Evolutionary conservation across 2,329 filamentous ascomycete species (phyloP), one percentile per base, ranked within the genome.

Genomic region (Fusarium acutatum): DNA sequence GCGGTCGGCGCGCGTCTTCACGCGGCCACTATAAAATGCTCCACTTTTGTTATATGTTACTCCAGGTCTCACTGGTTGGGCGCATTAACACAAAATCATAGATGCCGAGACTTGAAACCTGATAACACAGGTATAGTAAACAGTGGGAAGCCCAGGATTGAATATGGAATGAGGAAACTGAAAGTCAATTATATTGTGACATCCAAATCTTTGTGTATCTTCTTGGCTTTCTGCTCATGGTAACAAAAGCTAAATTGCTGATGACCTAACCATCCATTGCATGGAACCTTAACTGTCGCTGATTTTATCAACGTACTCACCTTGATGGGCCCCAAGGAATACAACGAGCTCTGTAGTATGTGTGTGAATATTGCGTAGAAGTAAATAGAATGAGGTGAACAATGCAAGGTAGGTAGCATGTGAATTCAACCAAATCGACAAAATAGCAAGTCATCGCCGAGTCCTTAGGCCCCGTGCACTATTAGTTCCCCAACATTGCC

Each of bases 21-120:
- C 71, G 71, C 71, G 67, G 67, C 54, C 73, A 75, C 73, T 76
- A 71, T 76, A 76, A 64, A 37, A 6, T 4, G 67, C 17, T 26
- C 71, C 71, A 74, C 57, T 62, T 40, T 57, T 50, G 26, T 15
- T 30, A 14, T 40, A 30, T 53, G 34, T 8, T 18, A 17, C 14
- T n/a, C 10, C 26, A 41, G 37, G 20, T 56, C n/a, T 53, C 50
- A 56, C 35, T 24, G 26, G 35, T 24, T 41, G 35, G 12, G 14
- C n/a, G 26, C 26, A 30, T 40, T n/a, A 40, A n/a, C 52, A 54
- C 52, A 30, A 30, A n/a, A n/a, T 20, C 35, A 18, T 38, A 18
- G 35, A 28, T 53, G 26, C 30, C 17, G 32, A 22, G 22, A 50
- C 28, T n/a, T 28, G 34, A 26, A 53, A 35, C n/a, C 30, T 52